Evolutionary conservation across 306 rosid genomes (phyloP).

Genomic region (Chamaecrista fasciculata): DNA sequence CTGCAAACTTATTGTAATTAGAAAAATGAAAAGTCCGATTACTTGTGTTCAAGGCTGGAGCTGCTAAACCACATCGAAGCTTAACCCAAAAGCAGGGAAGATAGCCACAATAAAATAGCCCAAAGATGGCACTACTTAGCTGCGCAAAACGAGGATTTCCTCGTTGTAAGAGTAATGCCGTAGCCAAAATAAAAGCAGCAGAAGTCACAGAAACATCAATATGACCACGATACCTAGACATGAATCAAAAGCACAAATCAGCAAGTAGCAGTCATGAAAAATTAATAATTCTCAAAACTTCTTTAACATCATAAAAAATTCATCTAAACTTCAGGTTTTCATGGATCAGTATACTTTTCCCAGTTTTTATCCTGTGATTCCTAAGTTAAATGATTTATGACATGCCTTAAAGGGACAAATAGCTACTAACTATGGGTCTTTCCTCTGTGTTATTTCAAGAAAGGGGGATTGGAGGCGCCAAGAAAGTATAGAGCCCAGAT

Average conservation of each 20-base stretch:
- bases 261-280: conserved; percentile 26
- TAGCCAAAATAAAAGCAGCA: conserved; percentile 88
- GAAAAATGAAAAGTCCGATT: conserved; percentile 26
- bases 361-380: neutral
- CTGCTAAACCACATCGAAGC: conserved; percentile 97
- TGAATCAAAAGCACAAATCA: conserved; percentile 39
- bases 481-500: neutral
- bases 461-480: neutral
- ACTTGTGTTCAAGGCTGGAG: conserved; percentile 86
- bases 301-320: neutral
- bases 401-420: neutral
- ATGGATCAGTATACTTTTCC: neutral
- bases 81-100: conserved; percentile 99
- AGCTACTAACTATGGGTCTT: neutral
- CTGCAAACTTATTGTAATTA: neutral
- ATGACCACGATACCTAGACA: conserved; percentile 79
- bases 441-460: neutral
- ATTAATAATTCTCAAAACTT: neutral
- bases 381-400: neutral
- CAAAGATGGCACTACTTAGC: conserved; percentile 91
- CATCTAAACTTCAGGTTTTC: neutral
- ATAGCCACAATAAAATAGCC: conserved; percentile 91
- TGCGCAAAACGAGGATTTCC: conserved; percentile 93
- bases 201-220: conserved; percentile 89
- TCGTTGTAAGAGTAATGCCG: conserved; percentile 77